Conservation (phyloP, 1,284 basidiomycete species). For the Pseudozyma hubeiensis region DNA sequence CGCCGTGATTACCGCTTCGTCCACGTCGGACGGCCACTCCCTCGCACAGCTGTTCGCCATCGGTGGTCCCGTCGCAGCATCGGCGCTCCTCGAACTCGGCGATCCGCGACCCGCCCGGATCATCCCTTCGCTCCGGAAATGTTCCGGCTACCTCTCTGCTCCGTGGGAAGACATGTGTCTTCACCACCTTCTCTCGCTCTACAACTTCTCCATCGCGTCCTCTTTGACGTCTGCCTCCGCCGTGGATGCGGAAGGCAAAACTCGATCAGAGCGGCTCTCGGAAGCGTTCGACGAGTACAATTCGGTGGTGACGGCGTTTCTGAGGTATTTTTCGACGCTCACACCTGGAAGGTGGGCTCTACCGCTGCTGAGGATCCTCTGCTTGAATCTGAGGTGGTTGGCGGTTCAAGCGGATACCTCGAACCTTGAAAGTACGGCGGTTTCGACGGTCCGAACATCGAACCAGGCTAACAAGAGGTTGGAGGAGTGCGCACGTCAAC, state of each 20-base stretch:
- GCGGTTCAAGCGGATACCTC: conserved; percentile 52
- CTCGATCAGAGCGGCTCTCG: conserved; percentile 28
- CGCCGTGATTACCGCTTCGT: conserved; percentile 34
- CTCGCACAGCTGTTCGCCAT: conserved; percentile 57
- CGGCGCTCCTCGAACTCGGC: conserved; percentile 35
- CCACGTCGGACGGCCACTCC: conserved; percentile 31
- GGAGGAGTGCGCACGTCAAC: conserved; percentile 89
- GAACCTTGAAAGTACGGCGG: conserved; percentile 4
- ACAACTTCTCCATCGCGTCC: conserved; percentile 43
- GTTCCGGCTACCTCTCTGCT: conserved; percentile 44
- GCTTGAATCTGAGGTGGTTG: conserved; percentile 57
- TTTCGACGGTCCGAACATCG: conserved; percentile 10
- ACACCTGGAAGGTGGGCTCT: conserved; percentile 61
- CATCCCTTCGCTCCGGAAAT: conserved; percentile 40
- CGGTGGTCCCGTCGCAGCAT: conserved; percentile 27
- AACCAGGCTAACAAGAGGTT: conserved; percentile 72
- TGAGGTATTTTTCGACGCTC: conserved; percentile 54
- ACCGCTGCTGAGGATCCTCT: conserved; percentile 53
- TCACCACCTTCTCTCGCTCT: conserved; percentile 42
- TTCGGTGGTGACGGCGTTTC: conserved; percentile 42
- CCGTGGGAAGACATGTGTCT: conserved; percentile 62
- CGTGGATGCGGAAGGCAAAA: conserved; percentile 40
- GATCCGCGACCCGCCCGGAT: conserved; percentile 40
- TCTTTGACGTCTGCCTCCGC: conserved; percentile 8
- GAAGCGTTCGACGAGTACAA: conserved; percentile 59